Base-by-base conservation (phyloP, 1,284 basidiomycete genomes). In the Tremellales sp. region DNA sequence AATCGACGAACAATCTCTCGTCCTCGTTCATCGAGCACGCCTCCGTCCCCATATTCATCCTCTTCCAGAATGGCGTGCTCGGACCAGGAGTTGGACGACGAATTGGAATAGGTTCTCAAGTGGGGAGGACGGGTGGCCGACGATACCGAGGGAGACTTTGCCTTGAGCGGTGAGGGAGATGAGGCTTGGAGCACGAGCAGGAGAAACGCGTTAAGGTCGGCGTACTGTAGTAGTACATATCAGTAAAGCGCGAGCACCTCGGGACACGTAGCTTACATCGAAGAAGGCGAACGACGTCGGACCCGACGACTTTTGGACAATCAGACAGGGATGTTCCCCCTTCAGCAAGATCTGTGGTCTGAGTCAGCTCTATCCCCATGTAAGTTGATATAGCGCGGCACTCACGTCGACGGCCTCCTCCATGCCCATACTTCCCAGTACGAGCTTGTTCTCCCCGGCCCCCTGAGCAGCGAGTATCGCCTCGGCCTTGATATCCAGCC, bases 401-500 rank as follows among this genome's bases (percentile, higher is more conserved):
- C 60, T 33, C 37, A 68, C 60, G 21, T 65, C 63, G 1, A 62
- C 65, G n/a, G 62, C 66, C 50, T 63, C 51, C 38, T 66, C 62
- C 16, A 66, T 58, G 0, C 56, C 59, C 34, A 49, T 53, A 37
- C 53, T 53, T 2, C 57, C 59, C 24, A 33, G 27, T 4, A 54
- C 53, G 2, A 50, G 36, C 44, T 9, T 16, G 4, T 37, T 40
- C 34, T 34, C 28, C 1, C 27, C 50, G 3, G 27, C n/a, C 2
- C 29, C 43, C 18, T 41, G 35, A 9, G 41, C 40, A 1, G 32
- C 19, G 22, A 55, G 32, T 10, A 56, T 31, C 10, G 53, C 47
- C 4, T 34, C 46, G 1, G 55, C 46, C 3, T 40, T 52, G 5
- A 52, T 39, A 8, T 57, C 51, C 12, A 68, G 53, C 65, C 65